Evolutionary conservation across 140 eudicot genomes (phyloP).

Genomic region (Ambrosia hybrid): DNA sequence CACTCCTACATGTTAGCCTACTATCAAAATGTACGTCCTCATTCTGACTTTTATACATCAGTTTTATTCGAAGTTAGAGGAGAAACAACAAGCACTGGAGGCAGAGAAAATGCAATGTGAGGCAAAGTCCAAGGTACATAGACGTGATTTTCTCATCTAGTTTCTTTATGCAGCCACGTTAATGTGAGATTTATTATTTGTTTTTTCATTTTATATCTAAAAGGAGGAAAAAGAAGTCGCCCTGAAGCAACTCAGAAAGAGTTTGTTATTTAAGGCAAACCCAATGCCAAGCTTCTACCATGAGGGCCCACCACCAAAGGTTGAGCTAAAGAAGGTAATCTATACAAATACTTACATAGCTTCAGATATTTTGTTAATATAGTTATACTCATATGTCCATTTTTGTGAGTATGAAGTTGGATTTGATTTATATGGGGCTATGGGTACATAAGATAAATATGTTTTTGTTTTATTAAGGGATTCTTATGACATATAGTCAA

Average conservation of each 20-base stretch:
- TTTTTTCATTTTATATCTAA: conserved; percentile 1
- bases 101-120: conserved; percentile 76
- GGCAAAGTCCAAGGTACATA: conserved; percentile 74
- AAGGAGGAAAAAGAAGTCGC: conserved; percentile 79
- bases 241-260: conserved; percentile 73
- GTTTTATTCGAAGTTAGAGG: conserved; percentile 83
- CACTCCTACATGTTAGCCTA: neutral
- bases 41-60: conserved; percentile 19
- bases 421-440: neutral
- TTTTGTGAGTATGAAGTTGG: neutral
- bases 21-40: conserved; percentile 1
- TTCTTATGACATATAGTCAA: neutral
- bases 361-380: conserved; percentile 10
- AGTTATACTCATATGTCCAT: neutral
- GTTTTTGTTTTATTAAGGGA: too few species aligned
- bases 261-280: conserved; percentile 74
- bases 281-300: conserved; percentile 99
- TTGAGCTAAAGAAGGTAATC: conserved; percentile 77
- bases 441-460: too few species aligned
- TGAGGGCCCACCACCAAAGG: conserved; percentile 92
- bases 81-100: conserved; percentile 83
- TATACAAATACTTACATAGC: neutral
- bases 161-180: conserved; percentile 2
- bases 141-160: neutral
- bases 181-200: neutral